phyloP scores from a whole-genome alignment of 352 stramenopile species.

The Pelagophyceae sp. region DNA sequence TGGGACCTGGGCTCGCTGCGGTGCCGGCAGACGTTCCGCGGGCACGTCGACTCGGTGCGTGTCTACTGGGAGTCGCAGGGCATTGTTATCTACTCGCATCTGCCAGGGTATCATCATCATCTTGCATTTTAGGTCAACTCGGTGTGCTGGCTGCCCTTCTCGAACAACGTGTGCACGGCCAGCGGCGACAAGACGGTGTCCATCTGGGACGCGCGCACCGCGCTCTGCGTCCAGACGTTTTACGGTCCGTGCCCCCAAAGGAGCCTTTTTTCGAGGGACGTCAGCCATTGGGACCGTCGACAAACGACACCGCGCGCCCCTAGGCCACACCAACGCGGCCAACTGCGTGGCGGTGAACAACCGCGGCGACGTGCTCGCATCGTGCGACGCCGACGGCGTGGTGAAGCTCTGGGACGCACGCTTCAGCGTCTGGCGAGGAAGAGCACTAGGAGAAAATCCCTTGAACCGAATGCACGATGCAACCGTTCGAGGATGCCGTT shows the following conservation, averaged over 20 bases:
- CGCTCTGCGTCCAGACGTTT: slow-evolving; percentile 34
- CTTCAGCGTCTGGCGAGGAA: too few species aligned
- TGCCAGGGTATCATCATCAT: too few species aligned
- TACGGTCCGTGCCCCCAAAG: background rate
- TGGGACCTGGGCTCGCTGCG: slow-evolving; percentile 77
- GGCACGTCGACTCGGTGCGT: slow-evolving; percentile 84
- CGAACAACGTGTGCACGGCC: slow-evolving; percentile 77
- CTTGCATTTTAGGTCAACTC: too few species aligned
- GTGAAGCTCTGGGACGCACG: slow-evolving; percentile 89
- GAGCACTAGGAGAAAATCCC: too few species aligned
- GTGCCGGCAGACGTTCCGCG: slow-evolving; percentile 79
- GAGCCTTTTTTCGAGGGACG: too few species aligned
- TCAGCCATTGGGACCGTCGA: too few species aligned
- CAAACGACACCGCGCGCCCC: too few species aligned
- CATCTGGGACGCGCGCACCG: slow-evolving; percentile 68
- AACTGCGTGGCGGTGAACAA: slow-evolving; percentile 76
- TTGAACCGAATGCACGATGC: too few species aligned
- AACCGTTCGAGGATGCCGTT: too few species aligned
- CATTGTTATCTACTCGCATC: too few species aligned
- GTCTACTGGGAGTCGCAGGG: too few species aligned
- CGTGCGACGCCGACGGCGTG: slow-evolving; percentile 80
- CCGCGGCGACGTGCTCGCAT: slow-evolving; percentile 72
- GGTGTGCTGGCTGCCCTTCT: slow-evolving; percentile 81
- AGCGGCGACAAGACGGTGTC: slow-evolving; percentile 87
- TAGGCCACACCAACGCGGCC: slow-evolving; percentile 82